A percentile compares a stretch with the other conserved stretches of the same genome.
These are phyloP conservation scores for Yamadazyma taylorii DNA, from an alignment of 1,139 yeast genomes.

Conservation along the genomic window DNA sequence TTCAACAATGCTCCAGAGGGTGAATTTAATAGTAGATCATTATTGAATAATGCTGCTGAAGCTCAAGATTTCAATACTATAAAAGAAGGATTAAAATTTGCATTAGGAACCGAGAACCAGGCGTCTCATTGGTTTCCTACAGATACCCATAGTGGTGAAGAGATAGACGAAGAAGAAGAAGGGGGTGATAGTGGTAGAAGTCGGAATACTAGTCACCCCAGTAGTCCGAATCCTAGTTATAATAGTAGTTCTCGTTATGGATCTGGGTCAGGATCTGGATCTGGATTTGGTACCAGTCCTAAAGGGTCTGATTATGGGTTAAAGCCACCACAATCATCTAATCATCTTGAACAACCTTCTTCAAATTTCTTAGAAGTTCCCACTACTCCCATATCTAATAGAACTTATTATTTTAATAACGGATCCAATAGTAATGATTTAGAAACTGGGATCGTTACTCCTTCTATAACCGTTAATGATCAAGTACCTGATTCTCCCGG, in stretches of 20 bases:
- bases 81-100: constrained; percentile 37
- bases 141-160: no score
- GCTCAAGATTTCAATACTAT: constrained; percentile 35
- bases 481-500: constrained; percentile 15
- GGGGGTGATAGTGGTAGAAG: neutral
- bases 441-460: constrained; percentile 14
- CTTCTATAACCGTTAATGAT: constrained; percentile 11
- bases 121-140: constrained; percentile 35
- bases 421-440: constrained; percentile 7
- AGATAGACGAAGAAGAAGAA: neutral
- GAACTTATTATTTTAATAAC: constrained; percentile 4
- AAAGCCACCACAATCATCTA: no score
- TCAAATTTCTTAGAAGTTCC: constrained; percentile 7
- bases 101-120: constrained; percentile 32
- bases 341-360: constrained; percentile 6
- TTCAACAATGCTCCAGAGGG: neutral
- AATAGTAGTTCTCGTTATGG: no score
- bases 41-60: constrained; percentile 25
- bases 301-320: no score
- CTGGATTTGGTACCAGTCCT: neutral
- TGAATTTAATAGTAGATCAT: constrained; percentile 7
- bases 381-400: constrained; percentile 10
- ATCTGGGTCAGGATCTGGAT: neutral
- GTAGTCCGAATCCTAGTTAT: no score
- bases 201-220: no score